Conservation (phyloP, 2,329 filamentous ascomycete species). For the Cadophora gregata region DNA sequence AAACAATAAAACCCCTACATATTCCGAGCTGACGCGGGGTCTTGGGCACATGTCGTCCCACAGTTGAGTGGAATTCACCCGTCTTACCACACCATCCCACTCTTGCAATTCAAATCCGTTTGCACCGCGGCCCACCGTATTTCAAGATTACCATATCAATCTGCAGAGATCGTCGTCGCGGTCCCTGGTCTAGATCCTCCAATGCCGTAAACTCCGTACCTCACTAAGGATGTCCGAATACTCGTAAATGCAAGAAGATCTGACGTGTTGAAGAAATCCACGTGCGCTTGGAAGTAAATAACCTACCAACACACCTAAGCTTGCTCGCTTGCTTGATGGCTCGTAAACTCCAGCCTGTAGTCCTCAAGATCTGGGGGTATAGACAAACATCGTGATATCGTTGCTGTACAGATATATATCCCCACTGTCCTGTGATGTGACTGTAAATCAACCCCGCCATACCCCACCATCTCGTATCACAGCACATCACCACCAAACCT, state of each 20-base stretch:
- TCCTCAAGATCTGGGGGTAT: neutral
- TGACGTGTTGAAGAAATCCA: no score
- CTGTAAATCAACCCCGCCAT: neutral
- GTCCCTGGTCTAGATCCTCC: slow-evolving; percentile 1
- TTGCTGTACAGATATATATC: neutral
- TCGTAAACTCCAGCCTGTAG: neutral
- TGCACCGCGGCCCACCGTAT: neutral
- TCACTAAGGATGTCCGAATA: neutral
- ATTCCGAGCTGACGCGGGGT: slow-evolving; percentile 11
- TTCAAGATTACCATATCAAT: neutral
- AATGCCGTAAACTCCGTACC: neutral
- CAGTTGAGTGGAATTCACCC: neutral
- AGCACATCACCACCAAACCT: neutral
- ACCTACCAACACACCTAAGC: no score
- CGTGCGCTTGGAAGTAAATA: no score
- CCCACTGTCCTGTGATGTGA: neutral
- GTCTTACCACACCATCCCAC: slow-evolving; percentile 6
- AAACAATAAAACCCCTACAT: neutral
- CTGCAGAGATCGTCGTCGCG: neutral
- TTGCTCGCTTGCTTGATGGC: neutral
- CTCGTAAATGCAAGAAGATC: neutral
- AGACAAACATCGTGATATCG: neutral
- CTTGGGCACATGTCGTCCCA: neutral
- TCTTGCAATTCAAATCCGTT: neutral
- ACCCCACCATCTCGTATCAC: neutral